Base-by-base conservation (phyloP, 176 grass and related monocot species). In the Triticum urartu region DNA sequence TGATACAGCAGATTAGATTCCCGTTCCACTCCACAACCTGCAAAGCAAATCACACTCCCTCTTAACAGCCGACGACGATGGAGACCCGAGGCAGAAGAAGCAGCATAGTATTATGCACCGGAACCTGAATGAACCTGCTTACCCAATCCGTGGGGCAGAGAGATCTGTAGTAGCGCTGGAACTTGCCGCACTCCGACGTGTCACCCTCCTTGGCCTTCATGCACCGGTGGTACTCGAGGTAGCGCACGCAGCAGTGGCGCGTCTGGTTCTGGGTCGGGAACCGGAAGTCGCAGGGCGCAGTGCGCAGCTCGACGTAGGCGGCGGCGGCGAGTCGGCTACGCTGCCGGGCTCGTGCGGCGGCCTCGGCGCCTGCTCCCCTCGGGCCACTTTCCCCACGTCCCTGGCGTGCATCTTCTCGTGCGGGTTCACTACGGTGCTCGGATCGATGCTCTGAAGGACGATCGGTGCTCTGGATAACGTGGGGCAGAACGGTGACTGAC, bases 211-310 rank as follows among this genome's bases (percentile, higher is more conserved):
- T 74, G 71, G 40, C 71, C 71, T 74, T 74, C 7, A 62, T 43
- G 62, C 67, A 90, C 91, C 72, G 11, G 71, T 90, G 88, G 78
- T 83, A 93, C 64, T 93, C 88, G 17, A 88, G 70, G 81, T 93
- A 90, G 63, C 88, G 64, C 18, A 42, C 33, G 82, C 88, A 90
- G 81, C 91, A 88, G 81, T 90, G 81, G 9, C 64, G 81, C 36
- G 85, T 93, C 74, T 90, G 82, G 77, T 93, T 93, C 21, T 38
- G 34, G 25, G 59, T 85, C 35, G 85, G 88, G 79, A 88, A 90
- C 9, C 77, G 75, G 10, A 39, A 50, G 78, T 93, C 91, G 3
- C 7, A 11, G 7, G 81, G 91, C 56, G 77, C 85, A 4, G 85
- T 88, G 71, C 39, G 71, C 5, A 74, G 40, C 71, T 74, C 71